phyloP scores from a whole-genome alignment of 306 rosid genomes.

The Vigna nakashimae region DNA sequence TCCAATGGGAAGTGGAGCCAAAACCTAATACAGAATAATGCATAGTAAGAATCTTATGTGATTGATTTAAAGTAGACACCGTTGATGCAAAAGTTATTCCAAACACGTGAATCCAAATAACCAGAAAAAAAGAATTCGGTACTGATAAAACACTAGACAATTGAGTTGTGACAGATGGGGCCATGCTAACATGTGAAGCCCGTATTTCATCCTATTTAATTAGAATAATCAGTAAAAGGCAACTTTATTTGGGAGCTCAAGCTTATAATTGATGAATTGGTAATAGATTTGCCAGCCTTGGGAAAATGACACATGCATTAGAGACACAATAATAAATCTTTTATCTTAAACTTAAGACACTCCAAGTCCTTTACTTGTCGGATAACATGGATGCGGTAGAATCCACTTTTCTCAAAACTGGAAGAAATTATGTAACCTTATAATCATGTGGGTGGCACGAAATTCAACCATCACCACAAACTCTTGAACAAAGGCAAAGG shows the following conservation, averaged over 20 bases:
- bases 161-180: constrained; percentile 48
- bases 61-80: constrained; percentile 38
- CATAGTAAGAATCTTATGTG: constrained; percentile 28
- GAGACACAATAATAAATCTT: constrained; percentile 38
- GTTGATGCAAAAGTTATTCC: constrained; percentile 26
- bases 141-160: constrained; percentile 32
- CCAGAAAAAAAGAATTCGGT: not conserved
- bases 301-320: constrained; percentile 44
- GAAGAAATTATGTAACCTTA: constrained; percentile 2
- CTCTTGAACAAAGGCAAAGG: constrained; percentile 25
- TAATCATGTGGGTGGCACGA: constrained; percentile 26
- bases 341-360: constrained; percentile 28
- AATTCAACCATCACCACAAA: constrained; percentile 53
- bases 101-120: constrained; percentile 45
- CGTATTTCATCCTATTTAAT: constrained; percentile 37
- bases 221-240: constrained; percentile 35
- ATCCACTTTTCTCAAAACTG: constrained; percentile 34
- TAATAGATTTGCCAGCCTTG: constrained; percentile 34
- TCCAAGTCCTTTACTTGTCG: constrained; percentile 2
- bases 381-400: constrained; percentile 35
- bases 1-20: constrained; percentile 99
- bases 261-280: constrained; percentile 39
- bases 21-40: constrained; percentile 59
- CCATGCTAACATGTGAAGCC: constrained; percentile 52
- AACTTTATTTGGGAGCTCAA: constrained; percentile 30